Base-by-base conservation (phyloP, 208 protist genomes). In the Acanthamoeba castellanii region DNA sequence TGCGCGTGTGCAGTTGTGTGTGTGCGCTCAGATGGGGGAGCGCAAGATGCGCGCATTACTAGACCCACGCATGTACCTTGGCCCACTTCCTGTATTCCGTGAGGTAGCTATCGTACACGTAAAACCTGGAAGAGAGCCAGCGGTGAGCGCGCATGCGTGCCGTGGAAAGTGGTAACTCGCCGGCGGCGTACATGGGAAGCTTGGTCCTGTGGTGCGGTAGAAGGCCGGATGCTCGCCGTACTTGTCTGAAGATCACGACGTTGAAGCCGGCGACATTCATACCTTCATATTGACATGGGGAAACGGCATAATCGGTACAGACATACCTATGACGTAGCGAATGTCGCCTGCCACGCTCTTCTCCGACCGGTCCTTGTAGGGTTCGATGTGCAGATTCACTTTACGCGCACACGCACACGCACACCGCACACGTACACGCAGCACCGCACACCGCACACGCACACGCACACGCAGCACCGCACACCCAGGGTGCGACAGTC, bases 31-130 rank as follows among this genome's bases (percentile, higher is more conserved):
- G 22, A 72, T 27, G 27, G 16, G 20, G 16, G 8, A 27, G 2
- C 9, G 22, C 1, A 30, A 37, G 22, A 20, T 9, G 0, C 22
- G 1, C 66, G 18, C 11, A 76, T n/a, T 32, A 50, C 13, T 13
- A 13, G 22, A 42, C 66, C 22, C 9, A 95, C 22, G 37, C 30
- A 72, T 8, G 0, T 72, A 96, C 32, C 14, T 47, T 37, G n/a
- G 52, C 90, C 97, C 97, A 97, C 37, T 96, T 68, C n/a, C 88
- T 78, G 30, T 37, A 25, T 0, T 92, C 20, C 18, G 84, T 93
- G 32, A 93, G 92, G 61, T 97, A 97, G n/a, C 97, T 97, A 90
- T 98, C 97, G 59, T 95, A 95, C 34, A 94, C 32, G 92, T 93
- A 93, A n/a, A 93, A 89, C 82, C 82, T 89, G 32, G 22, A 59